Evolutionary conservation across 1,284 basidiomycete species (phyloP), one percentile per base, ranked within the genome.

Genomic region (Porogramme epimiltina): DNA sequence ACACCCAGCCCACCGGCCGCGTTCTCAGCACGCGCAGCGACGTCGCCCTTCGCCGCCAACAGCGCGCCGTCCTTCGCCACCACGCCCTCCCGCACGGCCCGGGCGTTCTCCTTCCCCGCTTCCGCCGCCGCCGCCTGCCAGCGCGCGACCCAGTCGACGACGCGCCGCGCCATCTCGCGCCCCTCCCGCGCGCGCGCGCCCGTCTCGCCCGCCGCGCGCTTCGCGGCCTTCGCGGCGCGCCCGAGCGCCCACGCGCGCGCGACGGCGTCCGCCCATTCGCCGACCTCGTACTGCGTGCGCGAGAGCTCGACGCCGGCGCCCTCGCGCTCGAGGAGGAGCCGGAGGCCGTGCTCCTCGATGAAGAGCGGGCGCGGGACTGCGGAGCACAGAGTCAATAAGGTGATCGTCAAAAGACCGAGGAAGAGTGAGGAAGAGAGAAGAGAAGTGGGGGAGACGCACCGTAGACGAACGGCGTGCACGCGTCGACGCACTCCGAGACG

Each of bases 301-400:
- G 78, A 72, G 37, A 91, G 76, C 66, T 89, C 85, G 13, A 88
- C 72, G 13, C 85, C 85, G 6, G 82, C 79, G 10, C 85, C 85
- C 49, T 82, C 78, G 38, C 70, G 70, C 36, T 79, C 72, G 31
- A 91, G 79, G 22, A 87, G 71, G 11, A 85, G 70, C 3, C 82
- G 79, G 33, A 92, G 71, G 3, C 89, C 89, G 60, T 87, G 83
- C 63, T 91, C 89, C 64, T 91, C 89, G 42, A 91, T 81, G 59
- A 92, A 91, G 26, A 91, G 72, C 1, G 88, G 88, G 3, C 89
- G 76, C 2, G 88, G 84, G 10, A 91, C 87, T 87, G 60, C 56
- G 41, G n/a, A 31, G 28, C 34, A 37, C n/a, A 10, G 28, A 31
- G 13, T 13, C 8, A 13, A 31, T 31, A 8, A 31, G 28, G 6